Percentiles rank a stretch among this genome's conserved stretches.
phyloP scores from a whole-genome alignment of 805 yeast genomes.

The Alloascoidea africana region DNA sequence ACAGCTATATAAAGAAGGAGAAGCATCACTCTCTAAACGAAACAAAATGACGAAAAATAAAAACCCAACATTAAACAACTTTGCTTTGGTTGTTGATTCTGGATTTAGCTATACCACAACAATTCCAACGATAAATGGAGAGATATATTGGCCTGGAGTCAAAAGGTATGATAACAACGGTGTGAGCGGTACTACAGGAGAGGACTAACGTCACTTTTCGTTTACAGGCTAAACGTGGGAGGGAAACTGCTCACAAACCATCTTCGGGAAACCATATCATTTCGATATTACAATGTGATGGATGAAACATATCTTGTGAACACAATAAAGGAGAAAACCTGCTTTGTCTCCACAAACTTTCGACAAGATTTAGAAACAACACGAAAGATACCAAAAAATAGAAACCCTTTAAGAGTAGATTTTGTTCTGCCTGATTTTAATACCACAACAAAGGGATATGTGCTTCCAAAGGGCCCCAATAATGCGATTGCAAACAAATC shows the following conservation, averaged over 20 bases:
- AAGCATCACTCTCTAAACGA: neutral
- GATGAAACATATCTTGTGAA: constrained; percentile 81
- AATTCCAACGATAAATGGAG: constrained; percentile 69
- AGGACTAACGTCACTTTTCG: neutral
- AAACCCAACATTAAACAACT: constrained; percentile 32
- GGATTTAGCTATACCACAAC: constrained; percentile 85
- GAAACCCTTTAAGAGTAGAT: constrained; percentile 29
- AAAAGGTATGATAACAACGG: constrained; percentile 28
- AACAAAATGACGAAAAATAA: neutral
- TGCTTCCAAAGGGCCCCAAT: constrained; percentile 20
- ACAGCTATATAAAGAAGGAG: constrained; percentile 12
- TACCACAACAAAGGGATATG: constrained; percentile 64
- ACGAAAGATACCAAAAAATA: constrained; percentile 16
- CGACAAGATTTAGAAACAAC: constrained; percentile 26
- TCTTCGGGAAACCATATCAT: constrained; percentile 72
- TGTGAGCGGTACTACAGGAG: too few relatives aligned
- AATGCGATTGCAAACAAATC: constrained; percentile 13
- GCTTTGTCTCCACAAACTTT: constrained; percentile 54
- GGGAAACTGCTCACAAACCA: constrained; percentile 78
- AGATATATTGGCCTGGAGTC: constrained; percentile 63
- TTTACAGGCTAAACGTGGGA: constrained; percentile 52
- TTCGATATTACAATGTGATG: constrained; percentile 82
- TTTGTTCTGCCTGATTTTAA: constrained; percentile 84
- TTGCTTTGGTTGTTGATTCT: constrained; percentile 68
- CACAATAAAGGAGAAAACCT: constrained; percentile 67